Evolutionary conservation across 2,329 filamentous ascomycete genomes (phyloP).

Genomic region (Sporothrix inflata): DNA sequence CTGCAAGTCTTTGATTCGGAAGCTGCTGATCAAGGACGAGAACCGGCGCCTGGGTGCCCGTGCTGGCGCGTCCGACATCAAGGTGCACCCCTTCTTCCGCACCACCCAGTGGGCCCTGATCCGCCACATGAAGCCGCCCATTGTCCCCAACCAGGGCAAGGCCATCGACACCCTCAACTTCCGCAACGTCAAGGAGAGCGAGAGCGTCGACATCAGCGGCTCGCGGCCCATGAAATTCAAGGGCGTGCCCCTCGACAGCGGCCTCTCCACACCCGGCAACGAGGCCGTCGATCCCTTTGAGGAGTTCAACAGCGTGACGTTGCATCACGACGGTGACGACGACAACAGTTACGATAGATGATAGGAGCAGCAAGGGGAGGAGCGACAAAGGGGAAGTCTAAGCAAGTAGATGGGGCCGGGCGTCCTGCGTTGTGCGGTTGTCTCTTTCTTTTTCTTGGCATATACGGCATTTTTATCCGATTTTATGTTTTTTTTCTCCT

Average conservation of each 20-base stretch:
- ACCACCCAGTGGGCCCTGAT: slow-evolving; percentile 96
- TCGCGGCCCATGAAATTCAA: slow-evolving; percentile 60
- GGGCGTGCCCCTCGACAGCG: slow-evolving; percentile 85
- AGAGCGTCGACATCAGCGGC: slow-evolving; percentile 83
- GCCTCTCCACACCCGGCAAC: slow-evolving; percentile 79
- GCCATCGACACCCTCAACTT: slow-evolving; percentile 96
- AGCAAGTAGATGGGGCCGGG: background rate
- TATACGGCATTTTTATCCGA: slow-evolving; percentile 18
- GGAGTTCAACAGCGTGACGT: slow-evolving; percentile 97
- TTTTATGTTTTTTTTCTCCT: background rate
- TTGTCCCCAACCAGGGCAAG: slow-evolving; percentile 87
- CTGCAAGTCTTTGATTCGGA: slow-evolving; percentile 95
- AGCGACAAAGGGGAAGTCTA: background rate
- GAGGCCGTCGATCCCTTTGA: slow-evolving; percentile 88
- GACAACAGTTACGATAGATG: slow-evolving; percentile 44
- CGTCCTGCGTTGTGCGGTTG: background rate
- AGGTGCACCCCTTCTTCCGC: slow-evolving; percentile 93
- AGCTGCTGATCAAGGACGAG: slow-evolving; percentile 97
- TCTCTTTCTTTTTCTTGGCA: slow-evolving; percentile 12
- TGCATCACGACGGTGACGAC: slow-evolving; percentile 94
- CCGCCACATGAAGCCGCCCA: slow-evolving; percentile 96
- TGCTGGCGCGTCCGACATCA: slow-evolving; percentile 95
- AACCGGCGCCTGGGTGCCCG: slow-evolving; percentile 89
- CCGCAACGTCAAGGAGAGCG: slow-evolving; percentile 95
- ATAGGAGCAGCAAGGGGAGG: background rate